Evolutionary conservation across 2,329 filamentous ascomycete species (phyloP), one percentile per base, ranked within the genome.

Genomic region (Sclerotinia sclerotiorum): DNA sequence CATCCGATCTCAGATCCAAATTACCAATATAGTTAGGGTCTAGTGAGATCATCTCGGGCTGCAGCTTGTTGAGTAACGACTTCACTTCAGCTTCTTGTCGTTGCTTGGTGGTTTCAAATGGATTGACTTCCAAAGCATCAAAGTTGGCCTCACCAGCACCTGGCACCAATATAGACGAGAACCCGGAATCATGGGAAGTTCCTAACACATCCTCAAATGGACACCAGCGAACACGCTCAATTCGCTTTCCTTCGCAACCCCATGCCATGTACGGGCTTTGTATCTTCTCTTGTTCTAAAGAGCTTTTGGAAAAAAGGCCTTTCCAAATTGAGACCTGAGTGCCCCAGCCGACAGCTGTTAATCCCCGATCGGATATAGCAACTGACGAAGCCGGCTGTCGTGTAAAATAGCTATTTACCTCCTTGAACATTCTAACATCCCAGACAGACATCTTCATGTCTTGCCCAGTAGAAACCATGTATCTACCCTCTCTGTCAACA

Each of bases 101-200:
- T 81, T 98, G 94, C 81, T 95, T 96, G 76, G 84, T 85, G 65
- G 90, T 97, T 81, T 98, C 95, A 85, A 94, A 98, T 46, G 95
- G 95, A 82, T 99, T 99, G 74, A 89, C 84, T 80, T 99, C 95
- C 66, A 97, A 83, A 3, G 93, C 91, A 79, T 99, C 95, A 78
- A 92, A 97, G 85, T 98, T 98, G 78, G 95, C 89, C 79, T 99
- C 95, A 71, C 95, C 95, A n/a, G 94, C 91, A 60, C 95, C 95
- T 10, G 95, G 95, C 2, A 98, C 88, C 74, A 99, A 87, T 77
- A 97, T 87, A 68, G 90, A 95, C 21, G 90, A 91, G 81, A 98
- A 98, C 19, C 95, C 95, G 70, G 89, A 83, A 76, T 91, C 86
- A 81, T 98, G 94, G 2, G 90, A 87, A 32, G 97, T 85, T 19